A percentile compares a stretch with the other conserved stretches of the same genome.
Evolutionary conservation across 768 basidiomycete genomes (phyloP).

Genomic region (Paxillus involutus): DNA sequence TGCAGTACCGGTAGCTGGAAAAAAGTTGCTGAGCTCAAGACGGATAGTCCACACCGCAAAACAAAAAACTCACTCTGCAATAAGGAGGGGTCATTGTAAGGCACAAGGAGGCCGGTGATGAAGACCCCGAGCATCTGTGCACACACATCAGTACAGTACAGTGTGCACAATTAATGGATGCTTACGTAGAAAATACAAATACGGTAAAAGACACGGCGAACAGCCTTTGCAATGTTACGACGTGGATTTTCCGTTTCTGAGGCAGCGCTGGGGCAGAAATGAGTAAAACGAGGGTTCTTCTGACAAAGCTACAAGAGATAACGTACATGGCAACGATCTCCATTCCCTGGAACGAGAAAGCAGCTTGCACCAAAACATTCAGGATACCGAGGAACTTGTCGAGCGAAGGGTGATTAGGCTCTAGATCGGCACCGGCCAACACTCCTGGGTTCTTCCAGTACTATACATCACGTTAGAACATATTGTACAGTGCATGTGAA

Average conservation of each 20-base stretch:
- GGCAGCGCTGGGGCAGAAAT: constrained; percentile 48
- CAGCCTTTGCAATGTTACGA: constrained; percentile 74
- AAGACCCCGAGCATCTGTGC: constrained; percentile 62
- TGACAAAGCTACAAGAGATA: constrained; percentile 6
- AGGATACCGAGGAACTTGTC: constrained; percentile 32
- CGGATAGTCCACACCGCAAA: not conserved
- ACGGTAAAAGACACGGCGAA: constrained; percentile 75
- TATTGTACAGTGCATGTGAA: not conserved
- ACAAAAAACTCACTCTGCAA: constrained; percentile 34
- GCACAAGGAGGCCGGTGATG: constrained; percentile 74
- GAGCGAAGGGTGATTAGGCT: constrained; percentile 1
- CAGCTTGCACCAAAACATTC: constrained; percentile 54
- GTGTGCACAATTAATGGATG: not conserved
- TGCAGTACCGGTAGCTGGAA: constrained; percentile 49
- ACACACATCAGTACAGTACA: not conserved
- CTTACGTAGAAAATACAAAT: constrained; percentile 75
- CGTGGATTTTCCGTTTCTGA: constrained; percentile 78
- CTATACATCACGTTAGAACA: constrained; percentile 28
- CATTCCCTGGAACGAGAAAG: constrained; percentile 57
- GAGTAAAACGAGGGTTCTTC: not conserved
- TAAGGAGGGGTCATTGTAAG: constrained; percentile 55
- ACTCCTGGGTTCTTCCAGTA: constrained; percentile 50
- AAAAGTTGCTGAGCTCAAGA: not conserved
- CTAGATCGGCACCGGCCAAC: constrained; percentile 24
- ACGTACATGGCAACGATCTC: constrained; percentile 39